Base-by-base conservation (phyloP, 208 protist genomes). In the Crithidia mellificae region DNA sequence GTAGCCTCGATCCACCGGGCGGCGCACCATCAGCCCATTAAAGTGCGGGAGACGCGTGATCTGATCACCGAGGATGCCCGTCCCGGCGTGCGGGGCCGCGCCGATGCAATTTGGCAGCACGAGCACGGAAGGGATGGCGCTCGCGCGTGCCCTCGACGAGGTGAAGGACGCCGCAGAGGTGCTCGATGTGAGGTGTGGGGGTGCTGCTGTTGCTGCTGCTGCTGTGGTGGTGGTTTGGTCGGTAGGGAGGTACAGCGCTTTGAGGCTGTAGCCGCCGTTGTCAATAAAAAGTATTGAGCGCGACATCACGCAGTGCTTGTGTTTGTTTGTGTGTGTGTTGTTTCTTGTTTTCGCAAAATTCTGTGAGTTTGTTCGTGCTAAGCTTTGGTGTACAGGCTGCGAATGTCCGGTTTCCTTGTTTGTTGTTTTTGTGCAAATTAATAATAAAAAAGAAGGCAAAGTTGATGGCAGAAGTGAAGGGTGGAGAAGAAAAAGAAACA, bases 261-360 rank as follows among this genome's bases (percentile, higher is more conserved):
- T 95, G 44, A 95, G 63, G 62, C 54, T 74, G 68, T 87, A 78
- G 9, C 86, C 89, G 9, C 89, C 89, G 65, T 92, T 95, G 72
- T 95, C 89, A 34, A 95, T 72, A 52, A 95, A 77, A 5, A 95
- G 73, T 15, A 80, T 63, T 20, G 72, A 52, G 56, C 70, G 72
- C 38, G 43, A 20, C 74, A 74, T 79, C 15, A 38, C n/a, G n/a
- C n/a, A n/a, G n/a, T n/a, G n/a, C n/a, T n/a, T n/a, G n/a, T n/a
- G n/a, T n/a, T n/a, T n/a, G n/a, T n/a, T n/a, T n/a, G n/a, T n/a
- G n/a, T n/a, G n/a, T n/a, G n/a, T n/a, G n/a, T n/a, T n/a, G n/a
- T n/a, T n/a, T n/a, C n/a, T n/a, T n/a, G n/a, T n/a, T n/a, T n/a
- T n/a, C n/a, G n/a, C n/a, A n/a, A n/a, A n/a, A n/a, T n/a, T n/a